These are phyloP conservation scores for Phialocephala sp. DNA, from an alignment of 2,329 filamentous ascomycete genomes.

Conservation along the genomic window DNA sequence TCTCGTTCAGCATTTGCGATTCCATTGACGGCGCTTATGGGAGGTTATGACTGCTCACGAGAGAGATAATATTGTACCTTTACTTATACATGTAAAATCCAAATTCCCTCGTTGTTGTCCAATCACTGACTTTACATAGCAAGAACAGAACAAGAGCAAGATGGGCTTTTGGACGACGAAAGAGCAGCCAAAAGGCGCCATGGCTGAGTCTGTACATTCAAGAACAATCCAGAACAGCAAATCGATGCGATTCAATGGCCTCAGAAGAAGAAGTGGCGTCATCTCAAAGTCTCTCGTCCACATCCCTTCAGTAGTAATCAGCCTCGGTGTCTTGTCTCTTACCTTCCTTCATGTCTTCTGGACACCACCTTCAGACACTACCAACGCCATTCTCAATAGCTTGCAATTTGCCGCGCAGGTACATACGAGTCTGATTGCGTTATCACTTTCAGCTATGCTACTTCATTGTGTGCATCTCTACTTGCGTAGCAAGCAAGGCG, in stretches of 20 bases:
- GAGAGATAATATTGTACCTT: not conserved
- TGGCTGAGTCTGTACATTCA: not conserved
- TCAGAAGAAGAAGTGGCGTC: not conserved
- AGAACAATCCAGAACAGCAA: not conserved
- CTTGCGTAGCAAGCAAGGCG: slow-evolving; percentile 7
- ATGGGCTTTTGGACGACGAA: too few relatives aligned
- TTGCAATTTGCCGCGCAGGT: slow-evolving; percentile 23
- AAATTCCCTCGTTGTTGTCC: not conserved
- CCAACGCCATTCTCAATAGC: slow-evolving; percentile 14
- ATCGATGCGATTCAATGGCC: not conserved
- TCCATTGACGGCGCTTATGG: not conserved
- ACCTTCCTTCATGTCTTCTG: slow-evolving; percentile 19
- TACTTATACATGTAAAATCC: not conserved
- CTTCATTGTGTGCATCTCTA: slow-evolving; percentile 15
- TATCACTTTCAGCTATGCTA: slow-evolving; percentile 16
- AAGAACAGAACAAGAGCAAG: not conserved
- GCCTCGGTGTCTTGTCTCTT: slow-evolving; percentile 12
- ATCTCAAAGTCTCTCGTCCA: slow-evolving; percentile 7
- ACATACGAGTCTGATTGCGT: slow-evolving; percentile 18
- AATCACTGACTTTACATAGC: not conserved
- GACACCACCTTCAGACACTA: not conserved
- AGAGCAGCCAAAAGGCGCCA: too few relatives aligned
- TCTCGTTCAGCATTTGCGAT: not conserved
- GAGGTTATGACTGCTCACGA: not conserved
- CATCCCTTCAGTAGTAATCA: slow-evolving; percentile 16